Percentiles rank a stretch among this genome's conserved stretches.
Evolutionary conservation across 225 moss, liverwort and hornwort genomes (phyloP).

Genomic region (Ulota crispa): DNA sequence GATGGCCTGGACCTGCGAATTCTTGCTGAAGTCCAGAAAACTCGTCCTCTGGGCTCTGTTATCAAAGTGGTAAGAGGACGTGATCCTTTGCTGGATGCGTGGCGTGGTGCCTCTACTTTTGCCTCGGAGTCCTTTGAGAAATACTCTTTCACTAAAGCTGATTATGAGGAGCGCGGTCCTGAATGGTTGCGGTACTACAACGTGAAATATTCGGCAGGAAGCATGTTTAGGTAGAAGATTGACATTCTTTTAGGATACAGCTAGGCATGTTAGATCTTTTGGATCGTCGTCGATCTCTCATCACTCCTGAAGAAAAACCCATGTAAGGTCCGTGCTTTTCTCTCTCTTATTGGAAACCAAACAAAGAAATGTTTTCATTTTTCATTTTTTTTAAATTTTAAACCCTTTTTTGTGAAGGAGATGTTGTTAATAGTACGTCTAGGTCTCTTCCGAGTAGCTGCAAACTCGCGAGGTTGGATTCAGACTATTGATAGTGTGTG

Average conservation of each 20-base stretch:
- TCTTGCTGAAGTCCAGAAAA: slow-evolving; percentile 59
- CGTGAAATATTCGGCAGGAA: slow-evolving; percentile 55
- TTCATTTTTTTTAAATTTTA: too few species aligned
- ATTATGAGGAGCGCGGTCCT: slow-evolving; percentile 80
- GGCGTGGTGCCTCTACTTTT: slow-evolving; percentile 81
- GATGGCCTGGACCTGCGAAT: slow-evolving; percentile 72
- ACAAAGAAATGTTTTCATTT: too few species aligned
- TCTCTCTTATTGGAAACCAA: neutral
- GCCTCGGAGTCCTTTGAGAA: slow-evolving; percentile 67
- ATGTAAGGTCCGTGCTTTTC: neutral
- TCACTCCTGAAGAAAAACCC: neutral
- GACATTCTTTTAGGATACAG: slow-evolving; percentile 10
- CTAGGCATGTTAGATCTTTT: neutral
- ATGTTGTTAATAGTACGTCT: neutral
- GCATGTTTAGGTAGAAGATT: slow-evolving; percentile 6
- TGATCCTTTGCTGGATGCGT: slow-evolving; percentile 75
- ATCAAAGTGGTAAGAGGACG: slow-evolving; percentile 61
- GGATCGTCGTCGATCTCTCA: neutral
- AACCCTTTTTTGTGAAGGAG: neutral
- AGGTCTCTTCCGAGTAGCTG: neutral
- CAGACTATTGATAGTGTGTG: too few species aligned
- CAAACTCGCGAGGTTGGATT: neutral
- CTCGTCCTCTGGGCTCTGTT: slow-evolving; percentile 63
- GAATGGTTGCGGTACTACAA: slow-evolving; percentile 89
- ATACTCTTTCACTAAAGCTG: slow-evolving; percentile 67